Evolutionary conservation across 176 grass and related monocot species (phyloP), one percentile per base, ranked within the genome.

Genomic region (Elymus sibiricus): DNA sequence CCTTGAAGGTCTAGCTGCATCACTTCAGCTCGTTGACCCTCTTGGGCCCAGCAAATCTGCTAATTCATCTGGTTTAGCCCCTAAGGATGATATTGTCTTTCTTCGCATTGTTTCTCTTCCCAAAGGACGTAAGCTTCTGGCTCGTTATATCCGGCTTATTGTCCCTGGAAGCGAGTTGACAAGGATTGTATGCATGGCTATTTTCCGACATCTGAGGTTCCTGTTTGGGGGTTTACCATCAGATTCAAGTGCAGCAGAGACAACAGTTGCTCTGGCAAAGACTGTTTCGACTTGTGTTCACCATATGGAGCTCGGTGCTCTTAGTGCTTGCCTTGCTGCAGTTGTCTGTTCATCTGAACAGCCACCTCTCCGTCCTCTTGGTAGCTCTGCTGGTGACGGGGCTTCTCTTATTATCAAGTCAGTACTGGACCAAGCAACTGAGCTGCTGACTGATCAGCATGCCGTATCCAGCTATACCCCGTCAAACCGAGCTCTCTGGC

Each of bases 281-380:
- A 88, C 87, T 79, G 92, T 93, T 81, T 89, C 97, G 7, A 88
- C 86, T 64, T 93, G 90, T 61, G 87, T 94, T 65, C 69, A 74
- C 63, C 90, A 93, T 85, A 99, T 97, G 94, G 97, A 93, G 61
- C 86, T 99, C 14, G 95, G 89, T 85, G 89, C 92, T 55, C 86
- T 99, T 44, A 93, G 97, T 78, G 94, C 97, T 83, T 99, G 97
- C 79, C 92, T 99, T 87, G 97, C 97, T 66, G 97, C 97, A 64
- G 89, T 99, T 29, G 97, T 99, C 14, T 97, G 97, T 87, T 97
- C 97, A 43, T 88, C 94, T 73, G 97, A 99, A 90, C 97, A 99
- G n/a, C 97, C 97, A 59, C 97, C 97, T 80, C 89, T 99, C 49
- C 94, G 97, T 9, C 94, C 94, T 34, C 83, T 99, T 74, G 97